Percentiles rank a stretch among this genome's conserved stretches.
Conservation (phyloP, 495 filamentous ascomycete species). For the Lindgomyces ingoldianus region DNA sequence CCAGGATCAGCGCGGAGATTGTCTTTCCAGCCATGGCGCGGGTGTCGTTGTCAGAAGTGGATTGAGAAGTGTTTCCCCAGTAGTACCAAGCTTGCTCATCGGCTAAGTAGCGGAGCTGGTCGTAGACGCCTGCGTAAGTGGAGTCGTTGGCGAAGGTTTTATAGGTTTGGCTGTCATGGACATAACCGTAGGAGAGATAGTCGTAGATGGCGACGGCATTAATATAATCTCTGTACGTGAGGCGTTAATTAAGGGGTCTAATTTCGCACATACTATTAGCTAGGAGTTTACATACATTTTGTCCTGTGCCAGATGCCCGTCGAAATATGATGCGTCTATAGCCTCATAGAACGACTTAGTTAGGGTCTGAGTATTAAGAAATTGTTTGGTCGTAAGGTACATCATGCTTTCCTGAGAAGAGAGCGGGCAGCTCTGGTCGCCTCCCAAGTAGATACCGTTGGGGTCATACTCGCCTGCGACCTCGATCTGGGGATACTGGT, state of each 20-base stretch:
- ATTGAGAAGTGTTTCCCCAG: constrained; percentile 54
- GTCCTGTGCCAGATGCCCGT: constrained; percentile 6
- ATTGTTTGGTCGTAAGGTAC: constrained; percentile 46
- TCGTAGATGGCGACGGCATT: constrained; percentile 68
- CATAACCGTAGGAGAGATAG: constrained; percentile 66
- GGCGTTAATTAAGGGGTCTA: too few species aligned
- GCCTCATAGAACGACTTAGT: constrained; percentile 11
- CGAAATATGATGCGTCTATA: constrained; percentile 9
- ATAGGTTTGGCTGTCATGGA: constrained; percentile 65
- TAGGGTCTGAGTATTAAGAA: constrained; percentile 2
- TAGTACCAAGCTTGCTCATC: constrained; percentile 61
- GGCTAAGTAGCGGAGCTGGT: constrained; percentile 62
- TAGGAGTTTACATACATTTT: constrained; percentile 32
- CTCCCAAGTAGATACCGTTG: constrained; percentile 49
- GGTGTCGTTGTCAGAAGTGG: constrained; percentile 47
- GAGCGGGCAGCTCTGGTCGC: constrained; percentile 56
- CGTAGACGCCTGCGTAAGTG: constrained; percentile 47
- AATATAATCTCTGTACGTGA: constrained; percentile 50
- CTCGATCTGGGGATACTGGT: constrained; percentile 69
- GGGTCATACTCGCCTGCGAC: constrained; percentile 54
- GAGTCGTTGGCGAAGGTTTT: constrained; percentile 48
- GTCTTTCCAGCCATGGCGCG: constrained; percentile 66
- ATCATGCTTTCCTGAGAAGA: constrained; percentile 25
- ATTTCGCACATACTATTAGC: too few species aligned
- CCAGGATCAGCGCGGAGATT: constrained; percentile 62